Evolutionary conservation across 345 rosid genomes (phyloP), one percentile per base, ranked within the genome.

Genomic region (Rhizophora apiculata): DNA sequence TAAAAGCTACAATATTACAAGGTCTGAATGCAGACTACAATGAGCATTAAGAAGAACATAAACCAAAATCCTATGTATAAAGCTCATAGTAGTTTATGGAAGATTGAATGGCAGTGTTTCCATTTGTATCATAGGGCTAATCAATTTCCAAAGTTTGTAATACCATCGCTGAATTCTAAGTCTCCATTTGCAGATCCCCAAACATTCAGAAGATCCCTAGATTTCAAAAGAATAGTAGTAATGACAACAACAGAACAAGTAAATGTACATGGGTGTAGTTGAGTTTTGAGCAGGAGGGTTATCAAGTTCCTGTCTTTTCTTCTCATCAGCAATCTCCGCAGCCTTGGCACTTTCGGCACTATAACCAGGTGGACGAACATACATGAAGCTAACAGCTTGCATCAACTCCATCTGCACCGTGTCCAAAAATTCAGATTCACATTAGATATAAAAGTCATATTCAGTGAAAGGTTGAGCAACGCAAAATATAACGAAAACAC

Each of bases 311-410:
- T 69, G 68, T 56, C 5, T 74, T 68, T 78, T 81, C 74, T 70
- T 78, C 69, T 86, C 90, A 72, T 80, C 96, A 1, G 85, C 85
- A 71, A 86, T 64, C 75, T 91, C 99, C 2, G 99, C 99, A 29
- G 93, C 99, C 82, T 90, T 95, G 67, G 97, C 97, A 79, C 96
- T 95, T 79, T 95, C 99, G 6, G 96, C 83, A 82, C 86, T 88
- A 78, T 86, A 95, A 48, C 99, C 96, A 65, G 97, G 99, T 2
- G 99, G 97, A 2, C 99, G 95, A 69, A 95, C 86, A 73, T 92
- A 95, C 97, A 95, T 92, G 72, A 94, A 94, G 79, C 98, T 91
- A 65, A 94, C 97, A 19, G 97, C 99, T 86, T 92, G 88, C 96
- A 95, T 88, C 46, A 79, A 87, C 81, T 92, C 96, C 27, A 92